Evolutionary conservation across 768 basidiomycete species (phyloP), one percentile per base, ranked within the genome.

Genomic region (Tulasnella sp.): DNA sequence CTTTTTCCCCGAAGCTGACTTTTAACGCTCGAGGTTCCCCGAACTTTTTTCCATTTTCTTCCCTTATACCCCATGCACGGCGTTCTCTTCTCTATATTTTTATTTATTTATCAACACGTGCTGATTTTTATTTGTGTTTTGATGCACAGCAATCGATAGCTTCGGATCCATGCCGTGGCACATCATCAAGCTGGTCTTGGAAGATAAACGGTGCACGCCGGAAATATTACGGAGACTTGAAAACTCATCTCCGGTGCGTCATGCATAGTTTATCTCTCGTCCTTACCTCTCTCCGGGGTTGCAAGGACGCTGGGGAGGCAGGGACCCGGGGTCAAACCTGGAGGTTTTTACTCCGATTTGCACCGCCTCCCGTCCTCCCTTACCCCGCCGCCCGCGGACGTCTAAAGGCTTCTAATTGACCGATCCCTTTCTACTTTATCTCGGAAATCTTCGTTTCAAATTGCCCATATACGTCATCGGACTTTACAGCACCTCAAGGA

Each of bases 151-250:
- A 76, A 92, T 94, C 82, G 86, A 86, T 76, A 90, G 90, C 83
- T 86, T 96, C 37, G 89, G 89, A 12, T 84, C 85, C 81, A 84
- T 94, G 83, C 90, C 90, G 80, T 93, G 90, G 85, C 87, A 89
- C 69, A 87, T 95, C 76, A 89, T 93, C 81, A 90, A 89, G 84
- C 95, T 94, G 69, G 91, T 96, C 69, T 87, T 96, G 81, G 91
- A 93, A 58, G 79, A 80, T 72, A 80, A 80, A 83, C 89, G 89
- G 83, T 95, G 94, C 86, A 89, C 89, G 79, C 89, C 91, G 82
- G 93, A 94, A 81, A 92, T 92, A 81, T 89, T 96, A 37, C 86
- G 89, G 80, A 88, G 90, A 81, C 85, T 96, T 81, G 94, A 96
- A 86, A 87, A 90, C 82, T 87, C 89, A 75, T 92, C 93, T 64